Evolutionary conservation across 2,329 filamentous ascomycete species (phyloP), one percentile per base, ranked within the genome.

Genomic region (Scedosporium minutisporum): DNA sequence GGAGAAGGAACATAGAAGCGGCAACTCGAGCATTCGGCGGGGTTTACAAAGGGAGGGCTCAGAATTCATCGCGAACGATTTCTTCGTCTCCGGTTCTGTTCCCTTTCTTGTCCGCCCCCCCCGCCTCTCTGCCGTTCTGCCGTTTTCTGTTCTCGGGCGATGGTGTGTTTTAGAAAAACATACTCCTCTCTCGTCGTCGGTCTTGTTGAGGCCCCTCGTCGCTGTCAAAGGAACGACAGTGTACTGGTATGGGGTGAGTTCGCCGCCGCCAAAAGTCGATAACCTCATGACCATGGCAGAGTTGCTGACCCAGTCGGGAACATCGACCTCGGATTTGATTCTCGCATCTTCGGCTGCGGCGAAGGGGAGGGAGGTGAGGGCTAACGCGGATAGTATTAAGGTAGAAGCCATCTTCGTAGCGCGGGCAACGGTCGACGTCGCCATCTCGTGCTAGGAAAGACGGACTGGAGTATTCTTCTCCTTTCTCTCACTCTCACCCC

Each of bases 161-260:
- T 42, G n/a, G 7, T 46, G 23, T 51, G 12, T 9, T 33, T 9
- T 33, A 46, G 16, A 18, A 21, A 21, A n/a, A 63, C 75, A 68
- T 71, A 81, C 80, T 63, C 71, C 69, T 64, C 73, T 72, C 33
- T 64, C 63, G 10, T 67, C 66, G 16, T 71, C 68, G 10, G 76
- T 74, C 63, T 71, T 71, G 59, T 82, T 81, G 60, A 79, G 64
- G 1, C 78, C 80, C 44, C 77, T 65, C 7, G 67, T 71, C 46
- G 66, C 62, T 0, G 79, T 82, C 63, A 81, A 71, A 12, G 80
- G 80, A 44, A 80, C 75, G 18, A 82, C 73, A 21, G 73, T 72
- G 65, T 77, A 80, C 16, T 77, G 68, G 23, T 62, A 65, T 18
- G 61, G 29, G 25, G 23, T 58, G 18, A 27, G 25, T 9, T 61